Evolutionary conservation across 495 filamentous ascomycete genomes (phyloP).

Genomic region (Tuber indicum): DNA sequence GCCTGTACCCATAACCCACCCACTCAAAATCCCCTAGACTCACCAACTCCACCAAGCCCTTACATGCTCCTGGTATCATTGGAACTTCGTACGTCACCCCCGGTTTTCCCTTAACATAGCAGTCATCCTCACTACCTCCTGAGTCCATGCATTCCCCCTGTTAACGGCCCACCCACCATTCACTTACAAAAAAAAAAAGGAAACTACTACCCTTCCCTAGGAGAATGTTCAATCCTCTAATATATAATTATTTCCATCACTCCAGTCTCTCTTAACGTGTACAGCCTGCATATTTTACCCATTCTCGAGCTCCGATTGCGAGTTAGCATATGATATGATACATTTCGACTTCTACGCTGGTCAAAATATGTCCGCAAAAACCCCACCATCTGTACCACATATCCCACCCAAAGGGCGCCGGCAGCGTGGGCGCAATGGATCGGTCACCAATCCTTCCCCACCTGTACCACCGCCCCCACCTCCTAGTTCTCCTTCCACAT

Average conservation of each 20-base stretch:
- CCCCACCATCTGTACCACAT: neutral
- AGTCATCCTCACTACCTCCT: neutral
- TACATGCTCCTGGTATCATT: neutral
- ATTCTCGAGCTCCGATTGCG: too few species aligned
- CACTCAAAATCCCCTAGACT: neutral
- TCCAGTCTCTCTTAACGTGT: neutral
- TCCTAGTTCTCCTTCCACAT: neutral
- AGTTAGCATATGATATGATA: too few species aligned
- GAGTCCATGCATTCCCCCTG: neutral
- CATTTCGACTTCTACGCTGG: neutral
- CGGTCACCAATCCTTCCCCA: neutral
- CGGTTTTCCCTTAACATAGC: neutral
- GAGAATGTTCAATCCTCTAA: neutral
- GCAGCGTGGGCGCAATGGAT: neutral
- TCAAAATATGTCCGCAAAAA: neutral
- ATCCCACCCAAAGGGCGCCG: neutral
- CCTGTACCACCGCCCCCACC: neutral
- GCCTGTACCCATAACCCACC: neutral
- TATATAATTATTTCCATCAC: neutral
- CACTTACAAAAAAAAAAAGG: neutral
- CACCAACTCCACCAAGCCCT: neutral
- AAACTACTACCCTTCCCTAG: neutral
- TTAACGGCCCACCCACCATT: neutral
- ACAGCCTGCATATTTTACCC: neutral
- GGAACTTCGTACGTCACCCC: neutral